Evolutionary conservation across 1,284 basidiomycete genomes (phyloP), one percentile per base, ranked within the genome.

Genomic region (Golubevia sp.): DNA sequence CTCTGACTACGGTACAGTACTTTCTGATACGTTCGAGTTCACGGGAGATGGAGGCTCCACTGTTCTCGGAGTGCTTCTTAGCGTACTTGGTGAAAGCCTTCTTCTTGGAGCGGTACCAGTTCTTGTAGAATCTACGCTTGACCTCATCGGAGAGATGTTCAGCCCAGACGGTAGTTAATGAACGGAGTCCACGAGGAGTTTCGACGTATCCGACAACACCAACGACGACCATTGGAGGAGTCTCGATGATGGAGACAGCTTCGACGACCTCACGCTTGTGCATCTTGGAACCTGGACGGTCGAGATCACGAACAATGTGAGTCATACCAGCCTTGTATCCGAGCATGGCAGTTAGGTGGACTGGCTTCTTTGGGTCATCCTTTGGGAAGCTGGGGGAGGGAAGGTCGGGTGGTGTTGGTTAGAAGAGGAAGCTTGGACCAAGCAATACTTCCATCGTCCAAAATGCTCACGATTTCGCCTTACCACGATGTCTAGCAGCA

Each of bases 251-350:
- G 73, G 94, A 92, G 79, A 96, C 95, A 57, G 96, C 94, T 89
- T 99, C 97, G 74, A 99, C 97, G 71, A 99, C 91, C 87, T 99
- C 97, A 85, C 93, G 91, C 88, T 97, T 97, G 91, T 97, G 94
- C 94, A 97, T 96, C 88, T 97, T 93, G 84, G 94, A 97, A 77
- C 96, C 97, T 63, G 96, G 95, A 86, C 96, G 93, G 88, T 99
- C 97, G 81, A 99, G 92, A 85, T 99, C 97, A 85, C 97, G 93
- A 71, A 99, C 96, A 83, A 99, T 89, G 86, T 99, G 97, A 87
- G 94, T 97, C 97, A 99, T 99, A 84, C 97, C 97, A 77, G 96
- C 97, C 90, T 99, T 99, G 92, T 97, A 99, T 80, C 96, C 97
- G 90, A 99, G 90, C 85, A 92, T 88, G 77, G 97, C 97, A 81